These are phyloP conservation scores for Suhomyces atakaporum DNA, from an alignment of 1,139 yeast genomes.

Conservation along the genomic window DNA sequence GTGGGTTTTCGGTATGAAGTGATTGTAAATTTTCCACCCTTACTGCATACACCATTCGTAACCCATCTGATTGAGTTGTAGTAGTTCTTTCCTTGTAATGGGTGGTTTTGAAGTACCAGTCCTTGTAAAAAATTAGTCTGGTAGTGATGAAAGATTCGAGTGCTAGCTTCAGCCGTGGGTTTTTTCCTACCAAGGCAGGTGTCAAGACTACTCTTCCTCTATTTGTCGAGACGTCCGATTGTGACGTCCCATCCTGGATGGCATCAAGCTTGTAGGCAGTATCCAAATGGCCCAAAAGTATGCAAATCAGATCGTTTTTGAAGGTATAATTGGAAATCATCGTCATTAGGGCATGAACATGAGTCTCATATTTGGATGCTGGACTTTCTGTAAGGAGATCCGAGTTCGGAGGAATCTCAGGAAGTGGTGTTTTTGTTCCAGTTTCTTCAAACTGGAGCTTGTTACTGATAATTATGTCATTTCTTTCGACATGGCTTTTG, in stretches of 20 bases:
- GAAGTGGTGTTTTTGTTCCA: slow-evolving; percentile 26
- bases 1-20: slow-evolving; percentile 13
- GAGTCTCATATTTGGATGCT: slow-evolving; percentile 32
- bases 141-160: slow-evolving; percentile 27
- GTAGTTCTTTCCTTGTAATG: slow-evolving; percentile 18
- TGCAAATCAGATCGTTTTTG: slow-evolving; percentile 27
- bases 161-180: not conserved
- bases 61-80: slow-evolving; percentile 13
- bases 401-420: slow-evolving; percentile 35
- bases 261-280: slow-evolving; percentile 22
- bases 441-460: slow-evolving; percentile 24
- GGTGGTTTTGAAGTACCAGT: slow-evolving; percentile 38
- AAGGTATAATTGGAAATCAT: slow-evolving; percentile 28
- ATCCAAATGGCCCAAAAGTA: slow-evolving; percentile 37
- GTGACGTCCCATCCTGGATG: not conserved
- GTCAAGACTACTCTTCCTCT: slow-evolving; percentile 24
- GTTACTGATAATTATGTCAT: slow-evolving; percentile 24
- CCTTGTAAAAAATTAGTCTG: slow-evolving; percentile 36
- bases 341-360: slow-evolving; percentile 30
- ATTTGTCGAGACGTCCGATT: slow-evolving; percentile 1
- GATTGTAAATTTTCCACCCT: slow-evolving; percentile 19
- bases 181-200: slow-evolving; percentile 12
- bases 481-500: slow-evolving; percentile 34
- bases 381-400: slow-evolving; percentile 38
- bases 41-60: slow-evolving; percentile 26